Base-by-base conservation (phyloP, 106 monocot genomes). In the Hemerocallis citrina region DNA sequence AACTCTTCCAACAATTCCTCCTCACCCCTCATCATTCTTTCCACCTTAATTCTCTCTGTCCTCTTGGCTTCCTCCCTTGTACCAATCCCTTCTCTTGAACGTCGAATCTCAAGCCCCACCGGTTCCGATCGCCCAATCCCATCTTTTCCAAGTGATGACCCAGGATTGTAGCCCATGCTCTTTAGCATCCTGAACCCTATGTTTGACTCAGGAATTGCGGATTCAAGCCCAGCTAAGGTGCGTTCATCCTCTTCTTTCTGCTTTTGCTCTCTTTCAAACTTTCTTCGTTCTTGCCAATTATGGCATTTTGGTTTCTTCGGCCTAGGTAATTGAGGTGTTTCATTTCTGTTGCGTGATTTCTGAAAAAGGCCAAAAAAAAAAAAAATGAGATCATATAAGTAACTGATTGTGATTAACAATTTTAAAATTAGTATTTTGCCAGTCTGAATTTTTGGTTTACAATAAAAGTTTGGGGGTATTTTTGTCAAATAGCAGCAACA, bases 171-270 rank as follows among this genome's bases (percentile, higher is more conserved):
- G 19, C 91, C 96, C 96, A 98, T 98, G 69, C 64, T 55, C 57
- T 55, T 52, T n/a, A 98, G 82, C 75, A 98, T 68, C 79, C 75
- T 91, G 66, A 91, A 98, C 49, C 96, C 91, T 14, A 98, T 63
- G 28, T 91, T 98, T n/a, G 82, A 67, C 7, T 71, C 65, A 0
- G 96, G 96, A 27, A 98, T 98, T 4, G 81, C 70, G 6, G 75
- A 22, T 34, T 77, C 74, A 17, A 85, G 67, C 14, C 68, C 74
- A 12, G 67, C 75, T 27, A 57, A 59, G 0, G 96, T 98, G 9
- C 57, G 76, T 50, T 88, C 84, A 75, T 98, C 96, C 72, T 98
- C 96, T 72, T 85, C 84, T 39, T 65, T 55, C 63, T 90, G 95
- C 76, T 69, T 83, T 61, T 65, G 55, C 30, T 76, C 79, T 17